phyloP scores from a whole-genome alignment of 2,329 filamentous ascomycete genomes.

The Diatrype stigma region DNA sequence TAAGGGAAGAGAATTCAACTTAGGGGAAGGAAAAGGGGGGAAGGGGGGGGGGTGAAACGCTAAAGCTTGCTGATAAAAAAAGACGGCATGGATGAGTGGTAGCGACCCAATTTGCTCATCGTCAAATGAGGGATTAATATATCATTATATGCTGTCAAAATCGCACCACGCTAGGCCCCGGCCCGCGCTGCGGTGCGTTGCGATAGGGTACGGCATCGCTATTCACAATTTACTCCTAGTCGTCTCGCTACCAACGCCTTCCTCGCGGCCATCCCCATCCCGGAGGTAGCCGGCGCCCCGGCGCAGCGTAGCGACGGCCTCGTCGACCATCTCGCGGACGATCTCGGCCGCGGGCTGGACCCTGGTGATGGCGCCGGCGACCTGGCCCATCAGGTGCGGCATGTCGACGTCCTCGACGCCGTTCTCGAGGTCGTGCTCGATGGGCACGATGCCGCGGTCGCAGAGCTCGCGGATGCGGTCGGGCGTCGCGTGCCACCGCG shows the following conservation, averaged over 20 bases:
- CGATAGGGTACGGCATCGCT: too few species aligned
- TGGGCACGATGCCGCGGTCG: constrained; percentile 71
- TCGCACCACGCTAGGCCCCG: too few species aligned
- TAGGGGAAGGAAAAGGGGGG: too few species aligned
- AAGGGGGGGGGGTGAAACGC: too few species aligned
- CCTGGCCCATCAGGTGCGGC: constrained; percentile 92
- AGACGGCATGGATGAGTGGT: too few species aligned
- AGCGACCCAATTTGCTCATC: too few species aligned
- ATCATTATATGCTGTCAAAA: too few species aligned
- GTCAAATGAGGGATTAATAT: too few species aligned
- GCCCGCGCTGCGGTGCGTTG: too few species aligned
- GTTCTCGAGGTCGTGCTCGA: constrained; percentile 77
- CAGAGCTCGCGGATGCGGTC: constrained; percentile 72
- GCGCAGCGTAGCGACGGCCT: constrained; percentile 66
- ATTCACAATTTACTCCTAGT: constrained; percentile 38
- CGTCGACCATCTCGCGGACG: constrained; percentile 83
- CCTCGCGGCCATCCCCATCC: constrained; percentile 15
- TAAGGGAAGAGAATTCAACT: too few species aligned
- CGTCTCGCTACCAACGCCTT: constrained; percentile 9
- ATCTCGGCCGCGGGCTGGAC: constrained; percentile 81
- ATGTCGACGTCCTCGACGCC: constrained; percentile 77
- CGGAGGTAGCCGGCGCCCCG: constrained; percentile 56
- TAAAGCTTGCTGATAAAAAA: too few species aligned
- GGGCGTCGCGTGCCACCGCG: constrained; percentile 73
- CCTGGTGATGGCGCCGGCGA: constrained; percentile 71